Base-by-base conservation (phyloP, 768 basidiomycete genomes). In the Phlebiopsis gigantea region DNA sequence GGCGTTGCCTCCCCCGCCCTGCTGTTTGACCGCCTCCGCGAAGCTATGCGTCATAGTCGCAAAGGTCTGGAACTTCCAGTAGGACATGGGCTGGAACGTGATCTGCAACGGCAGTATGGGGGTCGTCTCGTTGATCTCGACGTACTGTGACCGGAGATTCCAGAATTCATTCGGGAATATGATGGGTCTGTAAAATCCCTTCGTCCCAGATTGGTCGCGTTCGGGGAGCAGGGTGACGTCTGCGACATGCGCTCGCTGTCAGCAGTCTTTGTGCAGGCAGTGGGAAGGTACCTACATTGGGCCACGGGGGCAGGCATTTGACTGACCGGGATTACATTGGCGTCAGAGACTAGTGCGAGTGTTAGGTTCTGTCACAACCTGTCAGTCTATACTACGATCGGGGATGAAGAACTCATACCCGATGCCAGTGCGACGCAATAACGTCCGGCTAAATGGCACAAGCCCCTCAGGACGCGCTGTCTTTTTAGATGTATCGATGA, bases 91-190 rank as follows among this genome's bases (percentile, higher is more conserved):
- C 64, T 89, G 83, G 74, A 95, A 88, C 0, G 81, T 81, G 61
- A 99, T 79, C 61, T 85, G 83, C 19, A 99, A 76, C 1, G 96
- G 93, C 0, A 98, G 73, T 8, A 68, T 78, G 8, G 83, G 77
- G 3, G 90, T 92, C 1, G 92, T 91, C n/a, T 76, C 69, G 69
- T 98, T 98, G 69, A 98, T 80, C 64, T 94, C 89, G 56, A 82
- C 69, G 63, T 91, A 86, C 58, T 94, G 87, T 42, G 88, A 86
- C 39, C 85, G 83, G 28, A 93, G 79, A 60, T 88, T 82, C 93
- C 96, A 98, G 72, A 98, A 98, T 66, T 97, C 93, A 67, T 98
- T 98, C 14, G 92, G 83, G 71, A 88, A 98, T 34, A 98, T 68
- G 57, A 95, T 85, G 8, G 96, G 96, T 65, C 84, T 88, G 78